Evolutionary conservation across 73 alveolate species (phyloP), one percentile per base, ranked within the genome.

Genomic region (Stentor roeselii): DNA sequence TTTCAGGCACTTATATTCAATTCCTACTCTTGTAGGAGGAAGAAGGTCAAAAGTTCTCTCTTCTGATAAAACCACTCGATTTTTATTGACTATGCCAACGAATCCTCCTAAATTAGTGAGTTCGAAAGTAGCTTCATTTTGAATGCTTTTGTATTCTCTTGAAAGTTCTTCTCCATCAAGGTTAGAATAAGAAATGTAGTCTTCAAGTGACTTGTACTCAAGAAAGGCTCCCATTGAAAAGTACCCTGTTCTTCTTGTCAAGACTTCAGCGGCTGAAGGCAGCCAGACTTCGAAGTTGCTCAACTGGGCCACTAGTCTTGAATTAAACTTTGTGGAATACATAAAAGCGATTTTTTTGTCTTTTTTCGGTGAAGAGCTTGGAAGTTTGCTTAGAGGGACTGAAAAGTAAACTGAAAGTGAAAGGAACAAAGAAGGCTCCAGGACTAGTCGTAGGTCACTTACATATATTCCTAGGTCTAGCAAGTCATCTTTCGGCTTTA

Each of bases 281-380:
- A 67, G 41, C 80, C 80, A 67, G 41, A 67, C 42, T 32, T 67
- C 80, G 41, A 67, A 67, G 42, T 67, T 67, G 21, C 42, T 21
- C 41, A 67, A 21, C 34, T 67, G 41, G 11, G 2, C 41, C 34
- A 32, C n/a, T 67, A 67, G 14, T 67, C 37, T 67, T 67, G 80
- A 27, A 67, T 67, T 67, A 34, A 67, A 67, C 21, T 21, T 32
- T 21, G 80, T 67, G 41, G 80, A 27, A 32, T 67, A 67, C 1
- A 11, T 15, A 67, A 21, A 67, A 30, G n/a, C 14, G 21, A 30
- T 27, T 21, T 14, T 67, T 67, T 36, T 30, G 37, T n/a, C 50
- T 67, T 1, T 67, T 67, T 67, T 40, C 34, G n/a, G 80, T 1
- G 21, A 27, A 27, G 11, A 30, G 14, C 15, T 21, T 67, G 37